Conservation (phyloP, 148 eudicot genomes). For the Vaccinium darrowii region DNA sequence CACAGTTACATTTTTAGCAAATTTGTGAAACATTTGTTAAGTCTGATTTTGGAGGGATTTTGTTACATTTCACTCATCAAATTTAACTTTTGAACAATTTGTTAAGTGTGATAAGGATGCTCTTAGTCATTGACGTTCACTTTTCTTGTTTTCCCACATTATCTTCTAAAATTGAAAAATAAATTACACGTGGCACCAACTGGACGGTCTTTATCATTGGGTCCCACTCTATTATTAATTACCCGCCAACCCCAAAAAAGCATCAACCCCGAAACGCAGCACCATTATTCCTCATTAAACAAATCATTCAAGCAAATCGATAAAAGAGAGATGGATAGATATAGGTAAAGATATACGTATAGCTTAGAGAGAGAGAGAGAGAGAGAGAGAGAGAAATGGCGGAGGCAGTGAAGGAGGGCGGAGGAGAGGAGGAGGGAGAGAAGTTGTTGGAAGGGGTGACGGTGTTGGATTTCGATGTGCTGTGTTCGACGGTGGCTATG, state of each 20-base stretch:
- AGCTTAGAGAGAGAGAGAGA: conserved; percentile 5
- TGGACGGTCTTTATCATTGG: background rate
- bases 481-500: conserved; percentile 84
- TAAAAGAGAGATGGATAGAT: background rate
- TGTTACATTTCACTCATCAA: no score
- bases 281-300: background rate
- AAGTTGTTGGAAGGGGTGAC: conserved; percentile 47
- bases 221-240: conserved; percentile 7
- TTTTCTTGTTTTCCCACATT: background rate
- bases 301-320: background rate
- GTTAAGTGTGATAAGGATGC: no score
- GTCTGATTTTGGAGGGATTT: no score
- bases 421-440: conserved; percentile 58
- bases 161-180: background rate
- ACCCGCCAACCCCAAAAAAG: background rate
- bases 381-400: conserved; percentile 27
- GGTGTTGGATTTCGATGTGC: conserved; percentile 74
- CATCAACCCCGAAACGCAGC: background rate
- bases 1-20: no score
- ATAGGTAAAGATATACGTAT: background rate
- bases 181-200: conserved; percentile 2
- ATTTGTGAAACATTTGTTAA: no score
- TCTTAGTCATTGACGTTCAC: no score
- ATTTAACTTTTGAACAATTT: no score
- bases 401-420: conserved; percentile 19